Evolutionary conservation across 805 yeast genomes (phyloP).

Genomic region (Candida succiphila): DNA sequence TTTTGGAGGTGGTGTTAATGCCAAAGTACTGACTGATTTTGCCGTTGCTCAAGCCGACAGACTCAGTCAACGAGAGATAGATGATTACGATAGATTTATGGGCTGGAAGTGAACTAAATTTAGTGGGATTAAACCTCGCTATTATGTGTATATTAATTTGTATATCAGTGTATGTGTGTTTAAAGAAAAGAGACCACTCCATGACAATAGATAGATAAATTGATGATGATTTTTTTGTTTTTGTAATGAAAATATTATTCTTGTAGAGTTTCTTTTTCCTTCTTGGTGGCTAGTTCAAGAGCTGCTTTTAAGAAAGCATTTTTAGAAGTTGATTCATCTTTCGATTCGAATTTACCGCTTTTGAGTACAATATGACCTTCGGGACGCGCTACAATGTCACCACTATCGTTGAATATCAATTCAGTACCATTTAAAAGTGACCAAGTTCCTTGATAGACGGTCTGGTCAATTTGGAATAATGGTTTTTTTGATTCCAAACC

Average conservation of each 20-base stretch:
- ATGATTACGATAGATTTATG: conserved; percentile 18
- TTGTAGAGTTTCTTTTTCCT: background rate
- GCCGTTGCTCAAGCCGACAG: conserved; percentile 12
- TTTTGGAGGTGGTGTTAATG: conserved; percentile 5
- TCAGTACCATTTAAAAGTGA: conserved; percentile 70
- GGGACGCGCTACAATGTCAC: conserved; percentile 21
- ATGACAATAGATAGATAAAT: background rate
- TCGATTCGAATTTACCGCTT: conserved; percentile 19
- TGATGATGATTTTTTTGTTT: background rate
- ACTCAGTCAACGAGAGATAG: conserved; percentile 14
- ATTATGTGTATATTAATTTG: no score
- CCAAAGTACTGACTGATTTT: conserved; percentile 13
- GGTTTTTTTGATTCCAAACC: conserved; percentile 49
- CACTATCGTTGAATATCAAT: conserved; percentile 25
- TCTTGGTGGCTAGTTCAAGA: conserved; percentile 10
- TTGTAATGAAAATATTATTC: background rate
- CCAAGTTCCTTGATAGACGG: conserved; percentile 71
- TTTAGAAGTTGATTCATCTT: conserved; percentile 5
- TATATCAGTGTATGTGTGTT: no score
- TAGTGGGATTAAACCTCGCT: no score
- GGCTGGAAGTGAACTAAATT: conserved; percentile 12
- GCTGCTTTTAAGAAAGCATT: conserved; percentile 16
- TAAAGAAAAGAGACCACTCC: no score
- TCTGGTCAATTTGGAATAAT: conserved; percentile 44
- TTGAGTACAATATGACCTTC: conserved; percentile 19